Base-by-base conservation (phyloP, 805 yeast genomes). In the Candida sakaeoensis region DNA sequence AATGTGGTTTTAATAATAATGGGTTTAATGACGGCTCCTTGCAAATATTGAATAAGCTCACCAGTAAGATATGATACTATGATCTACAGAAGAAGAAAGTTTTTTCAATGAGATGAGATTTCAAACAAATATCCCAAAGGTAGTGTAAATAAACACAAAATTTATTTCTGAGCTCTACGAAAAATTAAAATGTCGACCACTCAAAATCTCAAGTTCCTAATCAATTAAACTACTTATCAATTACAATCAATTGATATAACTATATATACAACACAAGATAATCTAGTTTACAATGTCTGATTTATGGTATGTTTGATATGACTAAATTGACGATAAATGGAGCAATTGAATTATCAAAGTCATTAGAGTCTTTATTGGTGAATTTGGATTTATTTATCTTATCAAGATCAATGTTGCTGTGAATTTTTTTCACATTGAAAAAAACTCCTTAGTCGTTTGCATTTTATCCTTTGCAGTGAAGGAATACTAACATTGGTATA, bases 241-340 rank as follows among this genome's bases (percentile, higher is more conserved):
- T 35, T 35, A 15, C 36, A 33, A 22, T 33, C 19, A 16, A 23
- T 24, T 19, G 12, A 24, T 16, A 13, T 14, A 12, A 22, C 26
- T 26, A 26, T 26, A 26, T 35, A 35, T n/a, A 21, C 13, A 25
- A 17, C 23, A 26, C 24, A 16, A 33, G 14, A 33, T n/a, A 12
- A 10, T 18, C n/a, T 32, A 16, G 25, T 14, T 23, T 17, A 40
- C 17, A 25, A 80, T 80, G 85, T 77, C 86, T 63, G 86, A 80
- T 65, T 82, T 80, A 71, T 81, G 86, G 86, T 81, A 77, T 55
- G 86, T 75, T 34, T 26, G 26, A 8, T 23, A 12, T 23, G 8
- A 23, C 26, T 23, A n/a, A n/a, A n/a, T n/a, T n/a, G n/a, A n/a
- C n/a, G n/a, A n/a, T n/a, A n/a, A n/a, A n/a, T n/a, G n/a, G n/a